Base-by-base conservation (phyloP, 2,329 filamentous ascomycete genomes). In the Neospermospora avenae region DNA sequence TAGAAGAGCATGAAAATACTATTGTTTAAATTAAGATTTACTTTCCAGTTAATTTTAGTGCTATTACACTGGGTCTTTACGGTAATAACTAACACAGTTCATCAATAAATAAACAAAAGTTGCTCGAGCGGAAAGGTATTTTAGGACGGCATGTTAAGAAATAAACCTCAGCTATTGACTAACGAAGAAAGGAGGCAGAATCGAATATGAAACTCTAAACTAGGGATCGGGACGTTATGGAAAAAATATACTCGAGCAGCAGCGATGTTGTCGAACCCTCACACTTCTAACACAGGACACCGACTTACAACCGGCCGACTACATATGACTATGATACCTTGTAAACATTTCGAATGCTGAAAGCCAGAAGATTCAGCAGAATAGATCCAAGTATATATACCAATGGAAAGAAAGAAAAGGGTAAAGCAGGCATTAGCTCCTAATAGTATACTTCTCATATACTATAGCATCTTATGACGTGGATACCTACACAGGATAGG, bases 371-470 rank as follows among this genome's bases (percentile, higher is more conserved):
- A 51, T 51, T 28, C 46, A 51, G 46, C 16, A 51, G 46, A 51
- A 35, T 51, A 51, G 31, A 51, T 51, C 46, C 14, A 51, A 20
- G 46, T 51, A 51, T 51, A 51, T 51, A 51, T 51, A 51, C 20
- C 25, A 51, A 51, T 51, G 25, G 46, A 51, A 51, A 28, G 46
- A 51, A 51, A 51, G 46, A 51, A 20, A 51, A 51, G 28, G 35
- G 46, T 51, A 51, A 28, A 51, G 46, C 46, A 51, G 46, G 46
- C 46, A 51, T 51, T 31, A n/a, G 46, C 25, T 51, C 25, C 46
- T 28, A 51, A 51, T 35, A 34, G 31, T 51, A 35, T 51, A 51
- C 46, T 34, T 51, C 46, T 51, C 20, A 51, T 51, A 35, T 51
- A 51, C 46, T 35, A 51, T 18, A 51, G 46, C 46, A 51, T 51